Percentiles rank a stretch among this genome's conserved stretches.
These are phyloP conservation scores for Pichia heedii DNA, from an alignment of 805 yeast genomes.

Conservation along the genomic window DNA sequence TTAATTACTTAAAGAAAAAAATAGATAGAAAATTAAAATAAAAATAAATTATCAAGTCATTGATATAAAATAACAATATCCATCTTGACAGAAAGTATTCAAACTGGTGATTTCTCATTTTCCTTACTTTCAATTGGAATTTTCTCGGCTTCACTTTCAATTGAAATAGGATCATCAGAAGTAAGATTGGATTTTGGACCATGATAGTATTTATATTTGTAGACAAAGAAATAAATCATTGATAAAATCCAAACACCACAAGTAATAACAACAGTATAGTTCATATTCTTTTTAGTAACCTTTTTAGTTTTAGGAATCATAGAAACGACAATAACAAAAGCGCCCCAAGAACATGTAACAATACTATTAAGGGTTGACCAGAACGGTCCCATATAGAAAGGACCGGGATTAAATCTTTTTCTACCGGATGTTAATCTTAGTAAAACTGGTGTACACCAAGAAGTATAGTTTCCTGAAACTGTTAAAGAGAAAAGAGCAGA, in stretches of 20 bases:
- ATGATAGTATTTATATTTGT: conserved; percentile 19
- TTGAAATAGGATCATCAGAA: conserved; percentile 11
- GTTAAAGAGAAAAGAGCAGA: conserved; percentile 59
- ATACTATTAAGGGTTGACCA: conserved; percentile 36
- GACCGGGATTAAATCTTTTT: conserved; percentile 52
- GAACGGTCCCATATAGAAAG: conserved; percentile 49
- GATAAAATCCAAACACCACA: conserved; percentile 33
- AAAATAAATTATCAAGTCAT: too few relatives aligned
- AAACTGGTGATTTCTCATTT: conserved; percentile 4
- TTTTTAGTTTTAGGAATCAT: conserved; percentile 48
- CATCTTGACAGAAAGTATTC: background rate
- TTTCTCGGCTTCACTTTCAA: conserved; percentile 10
- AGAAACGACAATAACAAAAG: conserved; percentile 44
- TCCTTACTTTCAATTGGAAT: conserved; percentile 3
- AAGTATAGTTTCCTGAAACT: conserved; percentile 52
- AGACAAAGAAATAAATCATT: conserved; percentile 16
- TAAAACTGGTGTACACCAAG: conserved; percentile 56
- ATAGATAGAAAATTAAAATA: too few relatives aligned
- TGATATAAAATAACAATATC: too few relatives aligned
- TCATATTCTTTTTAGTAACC: conserved; percentile 45
- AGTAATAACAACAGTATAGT: conserved; percentile 59
- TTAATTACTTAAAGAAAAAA: too few relatives aligned
- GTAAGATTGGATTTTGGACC: conserved; percentile 24
- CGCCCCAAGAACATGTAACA: conserved; percentile 40
- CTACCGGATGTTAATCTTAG: conserved; percentile 42